Evolutionary conservation across 2,329 filamentous ascomycete genomes (phyloP), one percentile per base, ranked within the genome.

Genomic region (Bipolaris victoriae): DNA sequence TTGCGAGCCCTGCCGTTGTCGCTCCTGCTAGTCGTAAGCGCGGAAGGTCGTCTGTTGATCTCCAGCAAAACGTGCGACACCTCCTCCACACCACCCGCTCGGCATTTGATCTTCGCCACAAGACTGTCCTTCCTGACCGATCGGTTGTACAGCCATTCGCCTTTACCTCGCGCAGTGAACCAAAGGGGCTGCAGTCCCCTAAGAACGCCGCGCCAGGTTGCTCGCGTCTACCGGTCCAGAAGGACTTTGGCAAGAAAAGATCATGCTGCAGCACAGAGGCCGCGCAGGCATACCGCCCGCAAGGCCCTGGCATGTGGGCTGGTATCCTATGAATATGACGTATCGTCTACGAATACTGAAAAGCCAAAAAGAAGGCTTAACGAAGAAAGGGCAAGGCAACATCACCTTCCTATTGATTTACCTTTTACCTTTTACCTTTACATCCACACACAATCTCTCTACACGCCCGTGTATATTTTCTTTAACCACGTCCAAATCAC

Each of bases 1-100:
- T 68, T 18, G 68, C 72, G 37, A 73, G 70, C 55, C 70, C 70
- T 31, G 50, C 60, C n/a, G 58, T 64, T 9, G 62, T 61, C 36
- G 55, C 63, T 36, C 57, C 63, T 37, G 52, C 66, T 24, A 78
- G 62, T 67, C 80, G 52, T 57, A 90, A 90, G 80, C 84, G 88
- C 64, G 84, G 83, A 67, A 81, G 87, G 49, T 82, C 86, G 7
- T 88, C 86, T 13, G 80, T 84, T 53, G 87, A 90, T 56, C 68
- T 78, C 78, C 88, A 90, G 68, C 86, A 89, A 58, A 88, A 88
- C 57, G 88, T 90, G 10, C 86, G 88, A 52, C 83, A 87, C 50
- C 80, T 90, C 65, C 78, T 90, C 35, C 69, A 74, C 57, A 72
- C 52, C 52, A 71, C 72, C 26, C 77, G 77, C 43, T 77, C 49